Evolutionary conservation across 257 asterid genomes (phyloP), one percentile per base, ranked within the genome.

Genomic region (Vinca minor): DNA sequence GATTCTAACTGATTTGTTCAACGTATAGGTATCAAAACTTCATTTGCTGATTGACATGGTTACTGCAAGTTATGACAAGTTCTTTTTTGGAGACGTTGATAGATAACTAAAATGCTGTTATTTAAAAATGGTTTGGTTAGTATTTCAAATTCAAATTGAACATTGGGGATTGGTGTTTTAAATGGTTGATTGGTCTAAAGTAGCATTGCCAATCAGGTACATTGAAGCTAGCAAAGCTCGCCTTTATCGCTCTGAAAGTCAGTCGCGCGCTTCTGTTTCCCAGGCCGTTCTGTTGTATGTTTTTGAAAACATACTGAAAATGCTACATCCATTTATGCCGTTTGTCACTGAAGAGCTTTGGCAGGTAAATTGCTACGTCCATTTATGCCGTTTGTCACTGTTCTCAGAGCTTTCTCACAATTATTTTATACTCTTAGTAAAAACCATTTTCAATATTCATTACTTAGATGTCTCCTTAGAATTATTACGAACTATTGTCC

Each of bases 261-360:
- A 76, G 62, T 81, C 89, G 34, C 74, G 69, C 65, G 84, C 85
- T 64, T 75, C 78, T 59, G 81, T 85, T 64, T 77, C 96, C 59
- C 96, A 85, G 75, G 88, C 91, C 26, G 94, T 86, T 75, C 89
- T 92, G 65, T 74, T 92, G 61, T 84, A 92, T 67, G 95, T 85
- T 66, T 92, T 85, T 55, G 92, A 72, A 69, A 89, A 79, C 74
- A 78, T 85, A 62, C 80, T 92, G 59, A 92, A 92, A 75, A 66
- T 92, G 75, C 87, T 92, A 59, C 98, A 92, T 78, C 98, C 96
- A 0, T 89, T 92, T 76, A 92, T 92, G 98, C 98, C 98, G 56
- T 92, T 87, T 71, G 98, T 92, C 54, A 92, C 98, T 11, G 98
- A 92, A 74, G 95, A 82, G 77, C 94, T 89, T 69, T 92, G 98